Base-by-base conservation (phyloP, 805 yeast genomes). In the Metschnikowia kofuensis region DNA sequence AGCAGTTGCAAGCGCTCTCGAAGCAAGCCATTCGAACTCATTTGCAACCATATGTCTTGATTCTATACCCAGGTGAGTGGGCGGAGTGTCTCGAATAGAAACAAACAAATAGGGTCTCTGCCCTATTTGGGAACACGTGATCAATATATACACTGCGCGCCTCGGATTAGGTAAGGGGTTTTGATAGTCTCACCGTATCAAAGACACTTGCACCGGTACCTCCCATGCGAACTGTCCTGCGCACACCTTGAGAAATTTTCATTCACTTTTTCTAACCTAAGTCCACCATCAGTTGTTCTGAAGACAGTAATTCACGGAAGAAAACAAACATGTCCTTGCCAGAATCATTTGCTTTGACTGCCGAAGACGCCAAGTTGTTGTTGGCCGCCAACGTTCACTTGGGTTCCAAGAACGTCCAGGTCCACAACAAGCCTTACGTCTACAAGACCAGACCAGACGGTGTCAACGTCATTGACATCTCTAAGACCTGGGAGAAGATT, bases 341-440 rank as follows among this genome's bases (percentile, higher is more conserved):
- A 76, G 89, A 87, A 79, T 80, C 89, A 70, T 84, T 86, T 79
- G 89, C 85, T 77, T 85, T 88, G 78, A 89, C 97, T 77, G 89
- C 90, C 78, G 97, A 89, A 82, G 97, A 91, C 80, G 96, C 96
- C 81, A 94, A 94, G 84, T 88, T 92, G 76, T 84, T 94, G 79
- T 86, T 94, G 82, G 98, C 99, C 77, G 99, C 99, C 77, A 92
- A 92, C 89, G 89, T 85, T 71, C 99, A 94, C 84, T 87, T 94
- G 77, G 99, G 99, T 79, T 85, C 98, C 76, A 94, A 94, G 89
- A 94, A 94, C 89, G 96, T 92, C 77, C 97, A 91, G 92, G 92
- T 89, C 71, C 97, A 90, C 89, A 90, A 89, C 85, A 87, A 87
- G 76, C 86, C 94, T 77, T 89, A 89, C 84, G 96, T 92, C 68